Conservation (phyloP, 805 yeast genomes). For the Saccharomycopsis olivae region DNA sequence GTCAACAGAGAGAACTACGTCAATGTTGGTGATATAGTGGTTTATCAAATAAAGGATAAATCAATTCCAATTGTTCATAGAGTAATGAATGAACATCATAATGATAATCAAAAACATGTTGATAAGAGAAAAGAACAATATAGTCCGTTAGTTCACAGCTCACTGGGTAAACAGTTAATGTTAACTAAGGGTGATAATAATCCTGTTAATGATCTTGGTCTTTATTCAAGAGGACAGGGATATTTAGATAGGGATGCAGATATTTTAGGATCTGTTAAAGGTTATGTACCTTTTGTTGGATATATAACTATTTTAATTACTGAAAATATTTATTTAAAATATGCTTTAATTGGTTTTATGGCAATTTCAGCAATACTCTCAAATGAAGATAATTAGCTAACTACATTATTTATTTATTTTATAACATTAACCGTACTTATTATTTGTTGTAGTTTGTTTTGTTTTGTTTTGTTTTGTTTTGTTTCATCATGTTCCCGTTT, state of each 20-base stretch:
- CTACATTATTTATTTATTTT: no score
- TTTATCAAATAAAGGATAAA: slow-evolving; percentile 71
- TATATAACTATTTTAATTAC: slow-evolving; percentile 86
- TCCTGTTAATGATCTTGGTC: slow-evolving; percentile 78
- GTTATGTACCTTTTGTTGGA: slow-evolving; percentile 81
- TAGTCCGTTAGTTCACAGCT: slow-evolving; percentile 3
- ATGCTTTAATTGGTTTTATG: slow-evolving; percentile 62
- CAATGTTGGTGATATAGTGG: slow-evolving; percentile 87
- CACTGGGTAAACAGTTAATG: slow-evolving; percentile 44
- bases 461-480: no score
- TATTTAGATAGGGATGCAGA: slow-evolving; percentile 73
- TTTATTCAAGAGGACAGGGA: slow-evolving; percentile 65
- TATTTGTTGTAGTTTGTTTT: no score
- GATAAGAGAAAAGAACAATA: slow-evolving; percentile 8
- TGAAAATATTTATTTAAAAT: slow-evolving; percentile 77
- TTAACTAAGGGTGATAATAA: slow-evolving; percentile 96
- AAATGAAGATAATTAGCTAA: slow-evolving; percentile 30
- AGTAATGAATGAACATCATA: slow-evolving; percentile 75
- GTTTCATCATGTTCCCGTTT: no score
- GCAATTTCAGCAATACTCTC: slow-evolving; percentile 59
- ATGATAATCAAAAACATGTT: slow-evolving; percentile 21
- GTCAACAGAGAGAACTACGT: slow-evolving; percentile 72
- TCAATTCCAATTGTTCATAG: slow-evolving; percentile 95
- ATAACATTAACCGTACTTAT: no score
- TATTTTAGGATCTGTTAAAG: slow-evolving; percentile 86